Evolutionary conservation across 306 rosid species (phyloP), one percentile per base, ranked within the genome.

Genomic region (Cucurbita ficifolia): DNA sequence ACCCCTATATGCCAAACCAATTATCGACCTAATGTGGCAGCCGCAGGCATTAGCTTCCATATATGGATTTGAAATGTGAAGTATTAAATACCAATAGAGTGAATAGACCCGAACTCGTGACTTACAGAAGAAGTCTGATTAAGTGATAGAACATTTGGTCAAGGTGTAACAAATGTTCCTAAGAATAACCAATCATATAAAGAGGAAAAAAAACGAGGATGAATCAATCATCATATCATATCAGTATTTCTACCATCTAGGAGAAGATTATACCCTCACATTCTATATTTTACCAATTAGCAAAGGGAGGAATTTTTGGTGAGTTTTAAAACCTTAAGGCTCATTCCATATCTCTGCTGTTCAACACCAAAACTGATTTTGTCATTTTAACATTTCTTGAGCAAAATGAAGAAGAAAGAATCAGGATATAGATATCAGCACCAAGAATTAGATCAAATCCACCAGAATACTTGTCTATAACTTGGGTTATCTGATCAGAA

Each of bases 351-450:
- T 43, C 35, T 40, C 71, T 9, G 9, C 71, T 65, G 49, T 21
- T 43, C 11, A 42, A 17, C 5, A 7, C 51, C 71, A 43, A 65
- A 65, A 19, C 18, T 11, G 11, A 8, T 65, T 40, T 42, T 5
- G 9, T 65, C 24, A 43, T 5, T 21, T 65, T 17, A 17, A 29
- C n/a, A 24, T 21, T 81, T 64, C 61, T 64, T 39, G 53, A 61
- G 72, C 42, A 55, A 10, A 56, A 82, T 48, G 74, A 42, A 78
- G 51, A 40, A 36, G 56, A 74, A 51, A 78, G 29, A 33, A 52
- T 75, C 35, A 45, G 96, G 98, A 93, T 90, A 93, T 93, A 93
- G 0, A 93, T 93, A 77, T 93, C 97, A 72, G 97, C 98, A 81
- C 98, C 98, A 60, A 93, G 98, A 80, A 93, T 81, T 62, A 88